Evolutionary conservation across 2,329 filamentous ascomycete species (phyloP).

Genomic region (Blumeria graminis): DNA sequence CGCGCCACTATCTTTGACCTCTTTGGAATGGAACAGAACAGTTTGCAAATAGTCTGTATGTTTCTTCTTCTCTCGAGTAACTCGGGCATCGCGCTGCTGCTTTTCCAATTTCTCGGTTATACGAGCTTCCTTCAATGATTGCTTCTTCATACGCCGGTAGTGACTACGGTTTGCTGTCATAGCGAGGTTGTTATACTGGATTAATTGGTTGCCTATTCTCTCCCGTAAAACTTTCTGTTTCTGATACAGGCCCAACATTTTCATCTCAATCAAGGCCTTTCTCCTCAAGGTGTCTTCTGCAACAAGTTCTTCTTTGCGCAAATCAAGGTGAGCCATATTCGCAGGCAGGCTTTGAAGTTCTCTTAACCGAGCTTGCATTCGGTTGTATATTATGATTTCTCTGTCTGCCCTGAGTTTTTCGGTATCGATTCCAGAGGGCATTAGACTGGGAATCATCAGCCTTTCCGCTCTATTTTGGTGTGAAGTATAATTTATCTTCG

Average conservation of each 20-base stretch:
- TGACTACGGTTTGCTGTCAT: slow-evolving; percentile 87
- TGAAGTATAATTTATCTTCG: slow-evolving; percentile 51
- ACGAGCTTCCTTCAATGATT: slow-evolving; percentile 77
- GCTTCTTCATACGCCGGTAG: slow-evolving; percentile 92
- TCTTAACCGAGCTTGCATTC: slow-evolving; percentile 60
- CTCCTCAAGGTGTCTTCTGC: slow-evolving; percentile 66
- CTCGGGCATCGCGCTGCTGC: slow-evolving; percentile 86
- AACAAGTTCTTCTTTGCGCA: slow-evolving; percentile 39
- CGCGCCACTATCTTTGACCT: slow-evolving; percentile 44
- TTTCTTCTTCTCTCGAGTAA: slow-evolving; percentile 94
- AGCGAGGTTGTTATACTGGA: slow-evolving; percentile 83
- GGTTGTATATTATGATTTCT: slow-evolving; percentile 72
- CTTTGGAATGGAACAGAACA: slow-evolving; percentile 58
- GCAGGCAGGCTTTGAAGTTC: slow-evolving; percentile 67
- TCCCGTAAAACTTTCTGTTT: slow-evolving; percentile 74
- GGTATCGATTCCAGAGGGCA: slow-evolving; percentile 71
- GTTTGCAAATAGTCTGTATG: slow-evolving; percentile 78
- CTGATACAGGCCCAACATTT: slow-evolving; percentile 64
- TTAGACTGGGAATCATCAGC: slow-evolving; percentile 61
- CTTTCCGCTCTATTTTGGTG: slow-evolving; percentile 56
- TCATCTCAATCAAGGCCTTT: slow-evolving; percentile 86
- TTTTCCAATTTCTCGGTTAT: slow-evolving; percentile 99
- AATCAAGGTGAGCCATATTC: slow-evolving; percentile 73
- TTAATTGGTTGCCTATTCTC: slow-evolving; percentile 73
- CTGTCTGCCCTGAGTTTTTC: slow-evolving; percentile 69